Evolutionary conservation across 2,329 filamentous ascomycete genomes (phyloP).

Genomic region (Sphaerulina populicola): DNA sequence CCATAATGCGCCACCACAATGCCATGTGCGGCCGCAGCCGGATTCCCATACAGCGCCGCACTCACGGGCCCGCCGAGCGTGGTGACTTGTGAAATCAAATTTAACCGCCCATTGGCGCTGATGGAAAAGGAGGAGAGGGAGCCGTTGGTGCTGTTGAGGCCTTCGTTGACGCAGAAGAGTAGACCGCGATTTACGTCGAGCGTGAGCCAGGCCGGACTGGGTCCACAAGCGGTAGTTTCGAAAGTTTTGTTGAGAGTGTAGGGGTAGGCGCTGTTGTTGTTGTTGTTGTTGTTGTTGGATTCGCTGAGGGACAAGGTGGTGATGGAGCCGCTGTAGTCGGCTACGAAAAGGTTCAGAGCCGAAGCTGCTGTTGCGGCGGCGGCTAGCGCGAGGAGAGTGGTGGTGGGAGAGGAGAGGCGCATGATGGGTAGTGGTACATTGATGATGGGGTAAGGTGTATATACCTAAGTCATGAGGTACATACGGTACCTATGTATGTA

Average conservation of each 20-base stretch:
- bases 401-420: slow-evolving; percentile 3
- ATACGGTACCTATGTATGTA: too few relatives aligned
- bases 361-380: slow-evolving; percentile 18
- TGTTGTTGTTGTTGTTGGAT: too few relatives aligned
- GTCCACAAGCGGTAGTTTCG: slow-evolving; percentile 44
- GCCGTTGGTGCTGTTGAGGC: slow-evolving; percentile 41
- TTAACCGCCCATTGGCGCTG: slow-evolving; percentile 35
- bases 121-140: slow-evolving; percentile 39
- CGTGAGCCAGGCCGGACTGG: slow-evolving; percentile 54
- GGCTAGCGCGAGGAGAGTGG: slow-evolving; percentile 15
- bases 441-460: too few relatives aligned
- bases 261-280: too few relatives aligned
- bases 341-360: slow-evolving; percentile 37
- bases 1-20: slow-evolving; percentile 40
- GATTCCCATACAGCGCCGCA: slow-evolving; percentile 35
- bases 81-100: slow-evolving; percentile 29
- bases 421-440: slow-evolving; percentile 5
- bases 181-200: slow-evolving; percentile 44
- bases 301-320: slow-evolving; percentile 35
- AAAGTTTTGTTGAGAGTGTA: slow-evolving; percentile 37
- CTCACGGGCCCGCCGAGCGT: slow-evolving; percentile 37
- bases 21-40: slow-evolving; percentile 27
- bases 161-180: slow-evolving; percentile 57
- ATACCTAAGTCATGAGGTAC: too few relatives aligned
- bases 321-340: slow-evolving; percentile 42